These are phyloP conservation scores for Corylus heterophylla DNA, from an alignment of 306 rosid genomes.

Conservation along the genomic window DNA sequence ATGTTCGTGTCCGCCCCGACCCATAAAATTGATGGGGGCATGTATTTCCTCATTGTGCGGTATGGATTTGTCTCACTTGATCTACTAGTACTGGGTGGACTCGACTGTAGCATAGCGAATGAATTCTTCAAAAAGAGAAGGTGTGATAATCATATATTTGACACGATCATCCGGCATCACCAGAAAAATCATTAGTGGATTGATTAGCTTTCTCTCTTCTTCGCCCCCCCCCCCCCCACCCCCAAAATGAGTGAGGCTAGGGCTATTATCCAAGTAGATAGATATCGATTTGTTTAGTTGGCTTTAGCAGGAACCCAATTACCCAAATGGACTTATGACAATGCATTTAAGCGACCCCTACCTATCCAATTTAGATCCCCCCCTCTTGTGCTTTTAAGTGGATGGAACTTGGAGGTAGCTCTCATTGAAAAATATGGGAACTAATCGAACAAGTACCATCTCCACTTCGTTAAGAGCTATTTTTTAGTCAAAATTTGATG, in stretches of 20 bases:
- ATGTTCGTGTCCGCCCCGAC: background rate
- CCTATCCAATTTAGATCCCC: too few relatives aligned
- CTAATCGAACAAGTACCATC: too few relatives aligned
- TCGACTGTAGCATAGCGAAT: background rate
- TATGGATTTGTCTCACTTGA: background rate
- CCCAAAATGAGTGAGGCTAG: background rate
- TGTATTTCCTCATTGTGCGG: constrained; percentile 1
- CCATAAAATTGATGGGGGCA: background rate
- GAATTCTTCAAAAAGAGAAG: background rate
- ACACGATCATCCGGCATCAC: background rate
- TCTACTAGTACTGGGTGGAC: background rate
- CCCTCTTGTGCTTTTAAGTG: background rate
- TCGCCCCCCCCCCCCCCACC: background rate
- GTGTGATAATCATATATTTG: background rate
- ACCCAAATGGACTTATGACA: background rate
- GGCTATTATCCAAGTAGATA: background rate
- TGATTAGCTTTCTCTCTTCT: background rate
- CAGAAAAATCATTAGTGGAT: background rate
- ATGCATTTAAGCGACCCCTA: background rate
- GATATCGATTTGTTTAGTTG: background rate
- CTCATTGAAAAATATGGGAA: background rate
- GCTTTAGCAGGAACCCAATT: constrained; percentile 2
- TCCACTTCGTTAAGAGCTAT: too few relatives aligned
- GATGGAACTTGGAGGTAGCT: background rate
- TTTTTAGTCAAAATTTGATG: too few relatives aligned